These are phyloP conservation scores for Debaryomycetaceae sp. DNA, from an alignment of 1,139 yeast species.

Conservation along the genomic window DNA sequence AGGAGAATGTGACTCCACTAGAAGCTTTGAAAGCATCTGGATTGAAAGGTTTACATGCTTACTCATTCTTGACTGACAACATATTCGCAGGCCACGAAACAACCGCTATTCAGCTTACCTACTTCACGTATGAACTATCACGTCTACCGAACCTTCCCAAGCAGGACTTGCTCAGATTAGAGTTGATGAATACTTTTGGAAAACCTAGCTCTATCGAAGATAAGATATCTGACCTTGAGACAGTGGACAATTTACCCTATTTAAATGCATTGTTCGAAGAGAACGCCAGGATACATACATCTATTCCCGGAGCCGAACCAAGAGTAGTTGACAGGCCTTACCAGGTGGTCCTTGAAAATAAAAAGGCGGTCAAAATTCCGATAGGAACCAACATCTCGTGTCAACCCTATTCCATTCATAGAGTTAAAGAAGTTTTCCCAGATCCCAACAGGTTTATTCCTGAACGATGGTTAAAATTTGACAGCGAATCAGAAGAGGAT, in stretches of 20 bases:
- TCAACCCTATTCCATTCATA: slow-evolving; percentile 65
- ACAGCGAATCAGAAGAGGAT: slow-evolving; percentile 29
- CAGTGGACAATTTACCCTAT: slow-evolving; percentile 50
- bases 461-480: slow-evolving; percentile 54
- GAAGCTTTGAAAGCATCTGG: slow-evolving; percentile 34
- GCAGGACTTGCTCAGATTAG: slow-evolving; percentile 43
- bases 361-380: slow-evolving; percentile 38
- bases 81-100: slow-evolving; percentile 74
- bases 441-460: slow-evolving; percentile 53
- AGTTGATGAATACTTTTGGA: slow-evolving; percentile 35
- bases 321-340: slow-evolving; percentile 40
- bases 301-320: slow-evolving; percentile 77
- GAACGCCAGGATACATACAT: slow-evolving; percentile 58
- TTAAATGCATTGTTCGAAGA: slow-evolving; percentile 59
- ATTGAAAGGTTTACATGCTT: slow-evolving; percentile 30
- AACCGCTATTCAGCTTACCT: slow-evolving; percentile 65
- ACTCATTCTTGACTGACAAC: slow-evolving; percentile 39
- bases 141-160: slow-evolving; percentile 40
- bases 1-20: slow-evolving; percentile 28
- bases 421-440: slow-evolving; percentile 47
- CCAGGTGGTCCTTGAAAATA: slow-evolving; percentile 15
- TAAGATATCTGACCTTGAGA: slow-evolving; percentile 30
- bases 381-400: slow-evolving; percentile 55
- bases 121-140: slow-evolving; percentile 57
- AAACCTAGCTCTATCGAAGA: slow-evolving; percentile 20